phyloP scores from a whole-genome alignment of 805 yeast genomes.

The Saccharomyces cerevisiae region DNA sequence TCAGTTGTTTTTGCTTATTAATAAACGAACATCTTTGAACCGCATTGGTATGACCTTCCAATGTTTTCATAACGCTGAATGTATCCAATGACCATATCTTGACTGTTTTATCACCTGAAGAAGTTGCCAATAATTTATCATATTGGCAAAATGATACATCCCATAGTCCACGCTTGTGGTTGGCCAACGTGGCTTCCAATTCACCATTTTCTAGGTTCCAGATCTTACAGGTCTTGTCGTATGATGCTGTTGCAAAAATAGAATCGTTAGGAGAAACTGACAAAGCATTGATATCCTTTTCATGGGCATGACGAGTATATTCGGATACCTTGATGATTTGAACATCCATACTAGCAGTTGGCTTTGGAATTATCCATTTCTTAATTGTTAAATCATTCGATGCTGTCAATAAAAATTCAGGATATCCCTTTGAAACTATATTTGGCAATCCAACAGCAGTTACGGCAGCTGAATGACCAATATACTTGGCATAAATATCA shows the following conservation, averaged over 20 bases:
- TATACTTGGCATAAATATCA: constrained; percentile 49
- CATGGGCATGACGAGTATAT: constrained; percentile 93
- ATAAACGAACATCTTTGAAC: constrained; percentile 75
- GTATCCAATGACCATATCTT: constrained; percentile 83
- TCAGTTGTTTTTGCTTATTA: constrained; percentile 55
- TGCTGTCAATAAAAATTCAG: constrained; percentile 71
- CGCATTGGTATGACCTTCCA: constrained; percentile 92
- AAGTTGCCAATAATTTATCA: constrained; percentile 70
- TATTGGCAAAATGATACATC: constrained; percentile 73
- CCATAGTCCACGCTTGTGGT: constrained; percentile 95
- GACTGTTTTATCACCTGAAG: constrained; percentile 88
- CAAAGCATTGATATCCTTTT: constrained; percentile 85
- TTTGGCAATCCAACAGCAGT: constrained; percentile 74
- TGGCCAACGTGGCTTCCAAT: constrained; percentile 70
- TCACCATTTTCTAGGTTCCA: constrained; percentile 89
- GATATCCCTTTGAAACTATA: constrained; percentile 37
- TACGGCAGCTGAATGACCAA: constrained; percentile 83
- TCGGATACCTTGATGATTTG: constrained; percentile 51
- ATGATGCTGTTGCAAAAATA: constrained; percentile 85
- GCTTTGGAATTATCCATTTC: constrained; percentile 68
- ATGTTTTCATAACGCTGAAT: constrained; percentile 66
- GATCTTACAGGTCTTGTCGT: constrained; percentile 82
- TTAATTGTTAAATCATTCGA: constrained; percentile 79
- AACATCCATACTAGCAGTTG: constrained; percentile 16
- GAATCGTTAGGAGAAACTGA: constrained; percentile 89